phyloP scores from a whole-genome alignment of 805 yeast genomes.

The Yarrowia osloensis region DNA sequence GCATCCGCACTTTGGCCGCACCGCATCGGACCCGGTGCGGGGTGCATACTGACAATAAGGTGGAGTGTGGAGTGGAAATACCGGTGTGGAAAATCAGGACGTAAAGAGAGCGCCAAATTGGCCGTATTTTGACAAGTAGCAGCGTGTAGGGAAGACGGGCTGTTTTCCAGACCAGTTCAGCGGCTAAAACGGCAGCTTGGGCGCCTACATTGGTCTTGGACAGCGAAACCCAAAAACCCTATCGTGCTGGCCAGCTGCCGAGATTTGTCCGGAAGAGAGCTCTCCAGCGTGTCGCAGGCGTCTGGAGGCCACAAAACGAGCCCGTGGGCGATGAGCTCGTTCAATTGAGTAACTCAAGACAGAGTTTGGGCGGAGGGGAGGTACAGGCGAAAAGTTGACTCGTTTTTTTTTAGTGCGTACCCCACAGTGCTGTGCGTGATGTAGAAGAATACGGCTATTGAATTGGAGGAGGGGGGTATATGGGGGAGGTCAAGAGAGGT shows the following conservation, averaged over 20 bases:
- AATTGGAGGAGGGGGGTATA: not conserved
- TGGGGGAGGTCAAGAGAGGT: not conserved
- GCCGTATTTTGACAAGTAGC: too few relatives aligned
- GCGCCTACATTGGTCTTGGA: not conserved
- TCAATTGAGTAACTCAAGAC: conserved; percentile 2
- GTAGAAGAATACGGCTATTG: not conserved
- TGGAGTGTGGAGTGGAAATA: not conserved
- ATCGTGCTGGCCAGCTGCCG: not conserved
- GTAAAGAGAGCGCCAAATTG: too few relatives aligned
- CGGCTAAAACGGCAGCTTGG: not conserved
- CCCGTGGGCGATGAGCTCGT: not conserved
- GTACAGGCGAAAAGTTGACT: not conserved
- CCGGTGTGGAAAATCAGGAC: too few relatives aligned
- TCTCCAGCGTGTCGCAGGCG: too few relatives aligned
- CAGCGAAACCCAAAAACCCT: not conserved
- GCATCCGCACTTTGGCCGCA: conserved; percentile 1
- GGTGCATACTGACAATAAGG: not conserved
- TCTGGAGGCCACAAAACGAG: not conserved
- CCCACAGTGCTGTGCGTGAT: not conserved
- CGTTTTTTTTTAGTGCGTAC: not conserved
- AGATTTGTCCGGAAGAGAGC: not conserved
- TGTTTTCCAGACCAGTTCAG: too few relatives aligned
- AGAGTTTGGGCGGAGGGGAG: not conserved
- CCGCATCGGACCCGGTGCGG: conserved; percentile 29
- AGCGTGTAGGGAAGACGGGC: too few relatives aligned